Conservation (phyloP, 2,329 filamentous ascomycete species). For the Aureobasidium leucospermi region DNA sequence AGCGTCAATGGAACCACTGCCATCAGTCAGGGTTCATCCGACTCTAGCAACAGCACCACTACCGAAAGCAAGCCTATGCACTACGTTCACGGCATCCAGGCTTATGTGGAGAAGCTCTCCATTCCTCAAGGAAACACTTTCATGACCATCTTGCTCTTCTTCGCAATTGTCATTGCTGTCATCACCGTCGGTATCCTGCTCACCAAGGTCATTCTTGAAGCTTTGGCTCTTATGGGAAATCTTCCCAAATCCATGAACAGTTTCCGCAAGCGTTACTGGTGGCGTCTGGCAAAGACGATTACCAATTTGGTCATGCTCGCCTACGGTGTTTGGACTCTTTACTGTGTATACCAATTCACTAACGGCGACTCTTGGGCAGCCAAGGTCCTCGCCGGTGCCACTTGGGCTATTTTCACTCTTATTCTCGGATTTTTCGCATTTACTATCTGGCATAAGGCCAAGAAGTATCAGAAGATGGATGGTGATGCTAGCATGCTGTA, state of each 20-base stretch:
- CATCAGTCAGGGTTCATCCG: constrained; percentile 5
- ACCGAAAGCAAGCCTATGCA: constrained; percentile 40
- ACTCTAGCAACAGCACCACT: constrained; percentile 16
- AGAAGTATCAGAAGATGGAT: constrained; percentile 63
- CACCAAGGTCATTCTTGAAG: constrained; percentile 83
- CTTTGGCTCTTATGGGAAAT: constrained; percentile 80
- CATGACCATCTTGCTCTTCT: constrained; percentile 87
- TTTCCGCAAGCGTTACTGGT: constrained; percentile 97
- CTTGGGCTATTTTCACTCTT: constrained; percentile 70
- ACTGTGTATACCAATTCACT: constrained; percentile 93
- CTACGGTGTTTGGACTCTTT: constrained; percentile 91
- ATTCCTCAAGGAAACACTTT: constrained; percentile 89
- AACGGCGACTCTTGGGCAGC: constrained; percentile 91
- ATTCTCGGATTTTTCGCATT: constrained; percentile 76
- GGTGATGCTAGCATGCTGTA: constrained; percentile 69
- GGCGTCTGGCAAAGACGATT: constrained; percentile 78
- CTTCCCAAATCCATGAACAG: constrained; percentile 73
- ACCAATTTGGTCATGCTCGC: constrained; percentile 84
- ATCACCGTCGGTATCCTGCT: constrained; percentile 83
- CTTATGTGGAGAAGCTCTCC: constrained; percentile 72
- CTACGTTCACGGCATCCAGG: constrained; percentile 68
- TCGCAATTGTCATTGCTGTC: constrained; percentile 75
- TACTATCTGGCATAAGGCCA: constrained; percentile 73
- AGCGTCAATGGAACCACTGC: constrained; percentile 36
- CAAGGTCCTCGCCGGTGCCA: constrained; percentile 73